Conservation (phyloP, 208 protist genomes). For the Trypanosoma rangeli region DNA sequence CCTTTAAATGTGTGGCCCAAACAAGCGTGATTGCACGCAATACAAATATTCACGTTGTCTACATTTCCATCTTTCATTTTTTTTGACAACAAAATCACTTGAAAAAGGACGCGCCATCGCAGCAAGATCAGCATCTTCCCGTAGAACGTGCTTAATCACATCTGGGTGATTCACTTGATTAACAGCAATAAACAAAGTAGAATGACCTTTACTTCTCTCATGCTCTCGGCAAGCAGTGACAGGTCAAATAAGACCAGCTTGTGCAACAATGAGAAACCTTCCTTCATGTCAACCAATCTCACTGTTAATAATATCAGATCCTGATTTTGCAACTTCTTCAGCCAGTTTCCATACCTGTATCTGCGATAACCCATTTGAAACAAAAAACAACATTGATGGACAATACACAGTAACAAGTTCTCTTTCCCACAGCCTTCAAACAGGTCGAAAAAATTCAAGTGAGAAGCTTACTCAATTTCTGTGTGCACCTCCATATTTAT, state of each 20-base stretch:
- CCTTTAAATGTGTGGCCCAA: conserved; percentile 76
- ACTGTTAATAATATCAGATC: conserved; percentile 87
- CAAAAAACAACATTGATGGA: conserved; percentile 80
- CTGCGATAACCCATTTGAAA: conserved; percentile 72
- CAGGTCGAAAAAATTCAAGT: conserved; percentile 63
- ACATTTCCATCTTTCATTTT: conserved; percentile 43
- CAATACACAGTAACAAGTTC: conserved; percentile 91
- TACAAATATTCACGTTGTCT: conserved; percentile 89
- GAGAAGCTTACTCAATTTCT: conserved; percentile 83
- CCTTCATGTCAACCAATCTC: conserved; percentile 92
- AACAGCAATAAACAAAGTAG: conserved; percentile 66
- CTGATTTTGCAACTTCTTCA: conserved; percentile 53
- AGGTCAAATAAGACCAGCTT: conserved; percentile 71
- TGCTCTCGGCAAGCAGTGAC: conserved; percentile 44
- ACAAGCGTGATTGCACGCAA: conserved; percentile 90
- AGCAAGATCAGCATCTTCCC: conserved; percentile 70
- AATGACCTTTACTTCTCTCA: conserved; percentile 43
- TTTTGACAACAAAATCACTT: conserved; percentile 75
- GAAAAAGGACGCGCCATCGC: conserved; percentile 83
- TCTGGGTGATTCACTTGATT: conserved; percentile 84
- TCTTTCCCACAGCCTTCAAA: conserved; percentile 53
- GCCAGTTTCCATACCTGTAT: conserved; percentile 67
- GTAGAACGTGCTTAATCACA: conserved; percentile 55
- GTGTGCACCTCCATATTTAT: conserved; percentile 86
- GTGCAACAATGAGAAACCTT: conserved; percentile 85